A percentile compares a stretch with the other conserved stretches of the same genome.
Evolutionary conservation across 768 basidiomycete species (phyloP).

Genomic region (Kwoniella botswanensis): DNA sequence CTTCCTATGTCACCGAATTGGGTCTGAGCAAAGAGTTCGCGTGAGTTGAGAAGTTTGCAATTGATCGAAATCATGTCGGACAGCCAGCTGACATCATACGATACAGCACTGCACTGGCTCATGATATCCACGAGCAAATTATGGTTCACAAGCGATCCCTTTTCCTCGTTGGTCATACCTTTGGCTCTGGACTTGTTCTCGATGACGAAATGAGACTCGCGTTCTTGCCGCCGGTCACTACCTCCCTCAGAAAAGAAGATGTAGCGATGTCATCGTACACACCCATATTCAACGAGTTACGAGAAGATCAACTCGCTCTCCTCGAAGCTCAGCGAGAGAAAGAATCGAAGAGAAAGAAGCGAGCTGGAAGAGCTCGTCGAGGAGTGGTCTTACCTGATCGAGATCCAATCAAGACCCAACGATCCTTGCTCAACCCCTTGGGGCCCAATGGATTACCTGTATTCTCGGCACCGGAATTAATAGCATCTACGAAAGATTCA

Average conservation of each 20-base stretch:
- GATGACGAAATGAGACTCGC: constrained; percentile 91
- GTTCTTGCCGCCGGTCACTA: constrained; percentile 77
- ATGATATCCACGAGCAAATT: constrained; percentile 93
- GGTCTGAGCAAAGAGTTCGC: constrained; percentile 91
- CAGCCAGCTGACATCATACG: not conserved
- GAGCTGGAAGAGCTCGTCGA: constrained; percentile 78
- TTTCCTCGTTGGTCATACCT: constrained; percentile 84
- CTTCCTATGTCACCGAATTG: constrained; percentile 80
- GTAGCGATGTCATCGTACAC: constrained; percentile 72
- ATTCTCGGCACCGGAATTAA: constrained; percentile 15
- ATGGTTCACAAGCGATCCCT: constrained; percentile 89
- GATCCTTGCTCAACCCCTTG: constrained; percentile 64
- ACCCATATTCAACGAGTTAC: constrained; percentile 85
- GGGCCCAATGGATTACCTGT: constrained; percentile 47
- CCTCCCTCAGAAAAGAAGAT: constrained; percentile 70
- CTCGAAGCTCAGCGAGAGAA: constrained; percentile 93
- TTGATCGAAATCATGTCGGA: not conserved
- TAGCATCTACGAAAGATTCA: constrained; percentile 61
- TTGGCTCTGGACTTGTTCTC: constrained; percentile 74
- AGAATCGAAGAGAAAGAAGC: constrained; percentile 73
- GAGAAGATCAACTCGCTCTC: constrained; percentile 84
- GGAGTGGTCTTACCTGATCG: constrained; percentile 85
- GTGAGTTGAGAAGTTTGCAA: constrained; percentile 62
- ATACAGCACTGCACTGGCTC: constrained; percentile 85
- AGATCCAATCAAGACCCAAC: constrained; percentile 86